Conservation (phyloP, 768 basidiomycete species). For the Termitomyces sp. region DNA sequence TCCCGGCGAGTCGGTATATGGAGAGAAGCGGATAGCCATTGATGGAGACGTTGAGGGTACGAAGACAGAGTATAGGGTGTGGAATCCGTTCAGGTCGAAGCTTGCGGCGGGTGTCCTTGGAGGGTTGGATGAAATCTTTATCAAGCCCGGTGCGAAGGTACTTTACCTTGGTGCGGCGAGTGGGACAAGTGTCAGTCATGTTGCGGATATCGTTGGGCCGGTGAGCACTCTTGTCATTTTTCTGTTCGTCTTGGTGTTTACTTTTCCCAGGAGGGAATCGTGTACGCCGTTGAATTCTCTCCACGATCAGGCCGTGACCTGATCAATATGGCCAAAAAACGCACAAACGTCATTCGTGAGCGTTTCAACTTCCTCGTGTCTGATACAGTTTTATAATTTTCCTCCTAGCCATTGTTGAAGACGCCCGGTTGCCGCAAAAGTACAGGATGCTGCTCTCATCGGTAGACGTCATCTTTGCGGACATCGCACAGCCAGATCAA, state of each 20-base stretch:
- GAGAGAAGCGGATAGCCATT: conserved; percentile 94
- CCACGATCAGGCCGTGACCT: conserved; percentile 94
- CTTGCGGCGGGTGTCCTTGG: conserved; percentile 95
- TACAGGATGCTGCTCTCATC: conserved; percentile 96
- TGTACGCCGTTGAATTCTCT: conserved; percentile 99
- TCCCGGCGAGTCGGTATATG: conserved; percentile 96
- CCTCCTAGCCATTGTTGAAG: conserved; percentile 83
- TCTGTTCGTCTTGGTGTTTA: neutral
- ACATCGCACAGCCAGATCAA: conserved; percentile 98
- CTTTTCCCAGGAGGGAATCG: conserved; percentile 73
- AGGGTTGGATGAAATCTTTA: conserved; percentile 90
- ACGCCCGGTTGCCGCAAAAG: conserved; percentile 92
- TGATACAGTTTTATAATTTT: neutral
- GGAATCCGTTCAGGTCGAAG: conserved; percentile 99
- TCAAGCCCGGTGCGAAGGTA: conserved; percentile 92
- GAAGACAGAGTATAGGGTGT: conserved; percentile 96
- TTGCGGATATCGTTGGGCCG: conserved; percentile 97
- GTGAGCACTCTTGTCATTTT: conserved; percentile 35
- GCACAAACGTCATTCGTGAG: conserved; percentile 97
- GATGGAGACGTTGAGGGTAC: conserved; percentile 70
- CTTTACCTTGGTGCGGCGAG: conserved; percentile 97
- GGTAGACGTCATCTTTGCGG: conserved; percentile 97
- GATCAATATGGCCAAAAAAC: conserved; percentile 99
- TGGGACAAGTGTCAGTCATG: conserved; percentile 97
- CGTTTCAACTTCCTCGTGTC: conserved; percentile 10